Conservation (phyloP, 2,329 filamentous ascomycete genomes). For the Hysterium pulicare region DNA sequence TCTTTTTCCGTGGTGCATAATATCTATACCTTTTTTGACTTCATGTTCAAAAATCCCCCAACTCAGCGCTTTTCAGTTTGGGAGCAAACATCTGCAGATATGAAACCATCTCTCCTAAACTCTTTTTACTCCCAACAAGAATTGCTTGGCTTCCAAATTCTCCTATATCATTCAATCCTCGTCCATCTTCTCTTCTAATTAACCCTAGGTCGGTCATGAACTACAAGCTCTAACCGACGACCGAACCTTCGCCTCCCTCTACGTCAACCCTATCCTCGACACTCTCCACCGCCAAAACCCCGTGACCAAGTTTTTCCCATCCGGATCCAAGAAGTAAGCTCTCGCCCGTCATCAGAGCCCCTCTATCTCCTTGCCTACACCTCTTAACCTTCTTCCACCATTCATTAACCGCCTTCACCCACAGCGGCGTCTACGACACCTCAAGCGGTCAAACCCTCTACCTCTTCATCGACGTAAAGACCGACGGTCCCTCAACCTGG, state of each 20-base stretch:
- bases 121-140: no score
- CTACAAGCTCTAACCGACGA: conserved; percentile 48
- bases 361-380: not conserved
- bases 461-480: conserved; percentile 64
- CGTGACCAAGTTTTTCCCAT: conserved; percentile 45
- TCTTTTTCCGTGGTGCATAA: no score
- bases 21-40: no score
- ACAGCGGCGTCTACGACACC: conserved; percentile 58
- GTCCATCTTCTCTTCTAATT: no score
- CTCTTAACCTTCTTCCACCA: not conserved
- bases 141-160: no score
- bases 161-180: no score
- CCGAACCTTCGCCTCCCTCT: conserved; percentile 56
- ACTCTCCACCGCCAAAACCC: conserved; percentile 57
- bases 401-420: not conserved
- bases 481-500: conserved; percentile 54
- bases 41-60: no score
- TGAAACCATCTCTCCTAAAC: no score
- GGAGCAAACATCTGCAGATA: no score
- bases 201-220: conserved; percentile 56
- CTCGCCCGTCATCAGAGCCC: conserved; percentile 10
- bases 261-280: conserved; percentile 57
- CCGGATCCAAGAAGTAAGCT: conserved; percentile 48
- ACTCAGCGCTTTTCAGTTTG: no score
- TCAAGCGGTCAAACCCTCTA: conserved; percentile 58